Base-by-base conservation (phyloP, 1,139 yeast species). In the Candida freyschussii region DNA sequence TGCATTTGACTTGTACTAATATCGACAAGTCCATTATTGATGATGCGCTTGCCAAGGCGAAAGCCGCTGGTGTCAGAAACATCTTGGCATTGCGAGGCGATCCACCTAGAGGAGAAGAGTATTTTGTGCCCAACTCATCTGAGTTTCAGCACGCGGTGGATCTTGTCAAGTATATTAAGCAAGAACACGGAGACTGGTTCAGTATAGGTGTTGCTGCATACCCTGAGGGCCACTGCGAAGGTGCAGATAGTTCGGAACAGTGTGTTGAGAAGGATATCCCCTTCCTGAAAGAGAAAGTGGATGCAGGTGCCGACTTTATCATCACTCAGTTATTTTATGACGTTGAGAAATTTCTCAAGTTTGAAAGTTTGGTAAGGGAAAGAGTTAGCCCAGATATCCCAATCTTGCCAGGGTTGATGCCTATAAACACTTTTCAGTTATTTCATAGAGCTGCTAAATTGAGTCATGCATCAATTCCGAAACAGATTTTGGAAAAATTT, bases 171-270 rank as follows among this genome's bases (percentile, higher is more conserved):
- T 86, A 89, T 54, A 89, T 91, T 46, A 77, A 74, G 47, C 41
- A 63, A 29, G 60, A 73, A 29, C 71, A 85, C 53, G 95, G 85
- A 12, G 78, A 80, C 52, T 78, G 75, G 53, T 84, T 86, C 56
- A 79, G 93, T 53, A 67, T 87, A 40, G 96, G 96, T 32, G 96
- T 87, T 7, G 96, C 95, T 4, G 95, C 91, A 1, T 89, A 89
- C 57, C 96, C 96, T 7, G 96, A 91, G 53, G 99, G 99, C 16
- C 97, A 91, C 59, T 87, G 84, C 26, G 94, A 85, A 41, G 86
- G 89, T 13, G 71, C 84, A 7, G 84, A 77, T 43, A 65, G 62
- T 33, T 60, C 73, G 6, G 62, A 65, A 25, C 95, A 85, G 55
- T 71, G 74, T 48, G 77, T 78, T 1, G 52, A 55, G 18, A 67